Evolutionary conservation across 176 grass and related monocot genomes (phyloP).

Genomic region (Cymbopogon citratus): DNA sequence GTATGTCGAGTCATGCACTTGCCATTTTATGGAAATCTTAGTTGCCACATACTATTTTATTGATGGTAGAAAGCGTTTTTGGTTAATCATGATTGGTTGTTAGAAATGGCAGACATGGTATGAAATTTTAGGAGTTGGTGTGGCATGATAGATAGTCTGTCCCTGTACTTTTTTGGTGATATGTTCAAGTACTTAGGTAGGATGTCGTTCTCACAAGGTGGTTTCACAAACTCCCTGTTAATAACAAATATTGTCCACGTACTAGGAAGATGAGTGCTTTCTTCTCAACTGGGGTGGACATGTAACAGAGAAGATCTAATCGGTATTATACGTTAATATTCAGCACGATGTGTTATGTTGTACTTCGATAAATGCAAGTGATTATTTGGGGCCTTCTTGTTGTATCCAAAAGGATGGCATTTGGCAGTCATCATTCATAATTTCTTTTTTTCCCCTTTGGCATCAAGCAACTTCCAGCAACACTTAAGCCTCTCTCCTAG

Average conservation of each 20-base stretch:
- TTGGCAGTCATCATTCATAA: neutral
- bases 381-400: neutral
- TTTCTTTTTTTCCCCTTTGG: neutral
- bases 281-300: neutral
- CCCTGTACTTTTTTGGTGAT: slow-evolving; percentile 30
- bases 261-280: slow-evolving; percentile 30
- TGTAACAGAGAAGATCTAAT: slow-evolving; percentile 14
- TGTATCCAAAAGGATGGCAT: slow-evolving; percentile 6
- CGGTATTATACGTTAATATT: neutral
- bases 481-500: neutral
- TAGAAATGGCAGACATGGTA: slow-evolving; percentile 30
- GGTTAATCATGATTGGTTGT: slow-evolving; percentile 30
- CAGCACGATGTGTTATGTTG: neutral
- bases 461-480: neutral
- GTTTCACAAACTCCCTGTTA: slow-evolving; percentile 22
- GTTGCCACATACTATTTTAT: slow-evolving; percentile 7
- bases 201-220: slow-evolving; percentile 31
- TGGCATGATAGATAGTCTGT: slow-evolving; percentile 36
- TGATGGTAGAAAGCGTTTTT: slow-evolving; percentile 18
- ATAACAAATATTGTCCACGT: slow-evolving; percentile 12
- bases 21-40: slow-evolving; percentile 26
- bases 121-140: slow-evolving; percentile 37
- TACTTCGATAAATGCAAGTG: slow-evolving; percentile 18
- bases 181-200: slow-evolving; percentile 42
- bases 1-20: neutral